Percentiles rank a stretch among this genome's conserved stretches.
Conservation (phyloP, 768 basidiomycete genomes). For the Mycena galericulata region DNA sequence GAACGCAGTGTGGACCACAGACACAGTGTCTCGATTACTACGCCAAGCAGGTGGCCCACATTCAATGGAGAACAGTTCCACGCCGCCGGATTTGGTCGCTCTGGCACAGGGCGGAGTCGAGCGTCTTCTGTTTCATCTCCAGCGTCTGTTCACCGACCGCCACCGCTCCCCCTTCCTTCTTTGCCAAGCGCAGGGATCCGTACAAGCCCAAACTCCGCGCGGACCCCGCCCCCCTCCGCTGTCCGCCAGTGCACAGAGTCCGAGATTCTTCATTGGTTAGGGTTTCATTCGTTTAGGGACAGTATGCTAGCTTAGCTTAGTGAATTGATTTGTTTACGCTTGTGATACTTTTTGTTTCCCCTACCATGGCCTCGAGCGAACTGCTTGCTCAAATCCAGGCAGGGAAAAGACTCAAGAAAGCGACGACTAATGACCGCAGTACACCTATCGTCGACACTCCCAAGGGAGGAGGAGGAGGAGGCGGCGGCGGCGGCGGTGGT, state of each 20-base stretch:
- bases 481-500: slow-evolving; percentile 49
- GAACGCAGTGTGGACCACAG: slow-evolving; percentile 29
- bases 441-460: slow-evolving; percentile 67
- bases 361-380: slow-evolving; percentile 77
- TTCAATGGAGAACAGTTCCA: slow-evolving; percentile 33
- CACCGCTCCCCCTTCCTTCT: slow-evolving; percentile 16
- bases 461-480: slow-evolving; percentile 56
- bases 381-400: slow-evolving; percentile 86
- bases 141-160: slow-evolving; percentile 19
- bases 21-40: slow-evolving; percentile 21
- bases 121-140: slow-evolving; percentile 18
- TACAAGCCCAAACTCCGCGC: slow-evolving; percentile 9
- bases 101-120: slow-evolving; percentile 1
- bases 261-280: no score
- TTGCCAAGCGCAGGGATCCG: slow-evolving; percentile 26
- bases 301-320: no score
- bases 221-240: slow-evolving; percentile 31
- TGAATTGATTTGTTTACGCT: no score
- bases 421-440: slow-evolving; percentile 86
- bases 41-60: slow-evolving; percentile 30
- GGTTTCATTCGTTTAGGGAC: no score
- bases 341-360: no score
- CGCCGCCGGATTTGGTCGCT: slow-evolving; percentile 22
- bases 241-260: slow-evolving; percentile 23
- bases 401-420: slow-evolving; percentile 85